Percentiles rank a stretch among this genome's conserved stretches.
Conservation (phyloP, 75 land plant species). For the Adiantum capillusveneris region DNA sequence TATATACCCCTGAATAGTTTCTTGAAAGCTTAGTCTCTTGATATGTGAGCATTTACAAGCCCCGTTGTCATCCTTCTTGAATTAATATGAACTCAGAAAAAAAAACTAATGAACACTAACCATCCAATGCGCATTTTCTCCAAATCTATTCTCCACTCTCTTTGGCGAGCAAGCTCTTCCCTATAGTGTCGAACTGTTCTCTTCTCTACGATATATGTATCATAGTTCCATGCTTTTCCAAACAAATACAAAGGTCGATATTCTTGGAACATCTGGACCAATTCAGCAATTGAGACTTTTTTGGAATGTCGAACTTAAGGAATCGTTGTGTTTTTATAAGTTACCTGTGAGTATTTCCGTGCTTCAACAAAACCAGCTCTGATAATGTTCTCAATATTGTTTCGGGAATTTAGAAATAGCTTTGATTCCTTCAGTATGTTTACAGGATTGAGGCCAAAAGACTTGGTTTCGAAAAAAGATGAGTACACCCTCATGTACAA, state of each 20-base stretch:
- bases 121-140: conserved; percentile 30
- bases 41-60: too few relatives aligned
- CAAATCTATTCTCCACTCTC: conserved; percentile 34
- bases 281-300: too few relatives aligned
- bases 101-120: conserved; percentile 3
- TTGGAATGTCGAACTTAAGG: too few relatives aligned
- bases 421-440: conserved; percentile 18
- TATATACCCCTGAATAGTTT: too few relatives aligned
- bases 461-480: conserved; percentile 22
- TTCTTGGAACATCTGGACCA: conserved; percentile 25
- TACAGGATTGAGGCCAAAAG: conserved; percentile 21
- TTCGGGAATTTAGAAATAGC: conserved; percentile 9
- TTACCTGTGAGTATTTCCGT: conserved; percentile 16
- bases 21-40: too few relatives aligned
- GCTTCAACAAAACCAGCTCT: conserved; percentile 28
- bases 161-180: conserved; percentile 29
- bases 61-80: background rate
- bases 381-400: conserved; percentile 12
- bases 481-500: conserved; percentile 33
- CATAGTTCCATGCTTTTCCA: conserved; percentile 28
- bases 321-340: background rate
- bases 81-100: background rate
- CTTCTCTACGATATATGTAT: conserved; percentile 23
- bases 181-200: conserved; percentile 26
- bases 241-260: conserved; percentile 20